Conservation (phyloP, 108 stramenopile genomes). For the Conticribra weissflogii region DNA sequence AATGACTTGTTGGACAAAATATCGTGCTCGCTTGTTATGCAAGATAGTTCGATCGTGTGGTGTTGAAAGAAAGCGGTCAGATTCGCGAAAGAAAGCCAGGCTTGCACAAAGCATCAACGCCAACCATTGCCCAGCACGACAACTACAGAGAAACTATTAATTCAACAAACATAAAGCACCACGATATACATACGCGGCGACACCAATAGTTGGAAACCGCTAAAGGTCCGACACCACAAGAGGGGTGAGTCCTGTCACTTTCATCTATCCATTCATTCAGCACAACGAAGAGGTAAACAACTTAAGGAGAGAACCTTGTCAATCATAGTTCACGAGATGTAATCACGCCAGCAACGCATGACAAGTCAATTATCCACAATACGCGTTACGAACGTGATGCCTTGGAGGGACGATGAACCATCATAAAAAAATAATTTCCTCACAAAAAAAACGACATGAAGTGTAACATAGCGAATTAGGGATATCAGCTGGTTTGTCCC, state of each 20-base stretch:
- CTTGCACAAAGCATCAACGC: not conserved
- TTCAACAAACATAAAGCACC: not conserved
- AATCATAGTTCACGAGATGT: constrained; percentile 13
- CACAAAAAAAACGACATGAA: constrained; percentile 1
- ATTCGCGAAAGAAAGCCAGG: not conserved
- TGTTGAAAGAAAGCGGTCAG: not conserved
- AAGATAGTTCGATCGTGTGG: too few species aligned
- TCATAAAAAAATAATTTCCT: constrained; percentile 33
- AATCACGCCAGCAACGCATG: constrained; percentile 26
- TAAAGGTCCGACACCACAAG: too few species aligned
- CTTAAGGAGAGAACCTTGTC: constrained; percentile 5
- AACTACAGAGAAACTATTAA: not conserved
- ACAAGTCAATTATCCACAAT: constrained; percentile 11
- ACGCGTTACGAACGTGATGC: constrained; percentile 1
- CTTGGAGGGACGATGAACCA: not conserved
- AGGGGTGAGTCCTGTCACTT: not conserved
- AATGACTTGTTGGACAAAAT: too few species aligned
- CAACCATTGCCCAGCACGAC: not conserved
- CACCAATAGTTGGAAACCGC: too few species aligned
- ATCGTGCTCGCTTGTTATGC: too few species aligned
- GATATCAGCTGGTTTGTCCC: constrained; percentile 89
- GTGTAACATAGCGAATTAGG: constrained; percentile 39
- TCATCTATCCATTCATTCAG: constrained; percentile 7
- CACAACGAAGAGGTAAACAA: constrained; percentile 24
- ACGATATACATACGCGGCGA: not conserved